Base-by-base conservation (phyloP, 1,284 basidiomycete genomes). In the Takashimella tepidaria region DNA sequence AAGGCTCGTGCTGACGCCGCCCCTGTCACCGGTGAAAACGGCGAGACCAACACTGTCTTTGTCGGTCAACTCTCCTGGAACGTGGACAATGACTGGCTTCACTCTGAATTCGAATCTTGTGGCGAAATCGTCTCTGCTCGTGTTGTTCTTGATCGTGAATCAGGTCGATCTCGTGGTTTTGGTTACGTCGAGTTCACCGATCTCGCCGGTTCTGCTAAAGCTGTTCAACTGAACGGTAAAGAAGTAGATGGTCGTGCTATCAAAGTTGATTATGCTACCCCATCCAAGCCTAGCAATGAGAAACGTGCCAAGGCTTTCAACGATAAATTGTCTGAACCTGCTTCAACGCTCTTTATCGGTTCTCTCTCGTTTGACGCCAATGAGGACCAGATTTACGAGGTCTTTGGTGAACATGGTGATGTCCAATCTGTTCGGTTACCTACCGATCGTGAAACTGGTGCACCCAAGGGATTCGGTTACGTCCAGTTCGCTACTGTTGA, bases 31-130 rank as follows among this genome's bases (percentile, higher is more conserved):
- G 78, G 77, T 25, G 77, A 73, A 42, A 68, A 67, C 22, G 82
- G 82, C 58, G 81, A 83, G 59, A 82, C 80, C 46, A 86, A 82
- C 71, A 87, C 85, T 50, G 83, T 98, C 67, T 98, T 93, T 71
- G 91, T 98, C 41, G 95, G 95, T 52, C 84, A 84, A 60, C 82
- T 99, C 49, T 95, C 91, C 27, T 99, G 92, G 92, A 92, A 92
- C 74, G 87, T 98, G 63, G 95, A 98, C 81, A 89, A 92, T 75
- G 95, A 97, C 76, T 92, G 92, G 83, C 85, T 98, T 62, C 84
- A 86, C 51, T 83, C 85, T 75, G 95, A 97, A 76, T 98, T 99
- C 67, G 84, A 86, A 47, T 80, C 82, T 51, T 93, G 86, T 69
- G 95, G 95, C 57, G 87, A 92, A 75, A 84, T 99, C 62, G 82